Base-by-base conservation (phyloP, 2,329 filamentous ascomycete genomes). In the Aspergillus brunneoviolaceus region DNA sequence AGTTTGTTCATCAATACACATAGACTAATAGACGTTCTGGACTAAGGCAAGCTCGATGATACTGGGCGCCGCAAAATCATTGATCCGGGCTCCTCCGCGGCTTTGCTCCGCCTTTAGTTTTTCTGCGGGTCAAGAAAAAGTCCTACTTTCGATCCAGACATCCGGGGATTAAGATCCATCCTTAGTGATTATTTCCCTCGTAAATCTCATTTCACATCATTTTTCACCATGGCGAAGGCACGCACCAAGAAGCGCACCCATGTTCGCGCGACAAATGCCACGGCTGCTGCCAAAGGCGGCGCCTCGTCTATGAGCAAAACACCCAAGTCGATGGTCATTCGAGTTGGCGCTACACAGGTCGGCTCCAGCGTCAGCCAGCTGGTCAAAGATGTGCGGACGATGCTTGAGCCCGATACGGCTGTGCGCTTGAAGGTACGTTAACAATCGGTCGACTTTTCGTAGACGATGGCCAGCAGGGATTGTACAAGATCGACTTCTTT, bases 251-350 rank as follows among this genome's bases (percentile, higher is more conserved):
- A 94, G 85, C 88, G 91, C 75, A 96, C 93, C 62, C 92, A 96
- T 77, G 77, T 88, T 57, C 87, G 88, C 62, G 85, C 88, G 54
- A 84, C 85, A 55, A 85, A 85, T 69, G 83, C 69, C 70, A 81
- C 69, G 68, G 79, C 64, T 65, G 81, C 70, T 58, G 73, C 72
- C 54, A 83, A 84, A 64, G 80, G 82, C 49, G 83, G 85, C 59
- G 86, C 87, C 76, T 84, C 86, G 60, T 84, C 87, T 25, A 82
- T 81, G 60, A 82, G 84, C 56, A 86, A 87, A 65, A 84, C 87
- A 55, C 95, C 95, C 35, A 97, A 97, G 83, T 96, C 90, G 75
- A 97, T 99, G 94, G 94, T 99, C 60, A 96, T 99, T 77, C 91
- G 95, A 68, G 93, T 97, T 70, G 95, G 95, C 69, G 94, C 93